Conservation (phyloP, 768 basidiomycete genomes). For the Kwoniella bestiolae region DNA sequence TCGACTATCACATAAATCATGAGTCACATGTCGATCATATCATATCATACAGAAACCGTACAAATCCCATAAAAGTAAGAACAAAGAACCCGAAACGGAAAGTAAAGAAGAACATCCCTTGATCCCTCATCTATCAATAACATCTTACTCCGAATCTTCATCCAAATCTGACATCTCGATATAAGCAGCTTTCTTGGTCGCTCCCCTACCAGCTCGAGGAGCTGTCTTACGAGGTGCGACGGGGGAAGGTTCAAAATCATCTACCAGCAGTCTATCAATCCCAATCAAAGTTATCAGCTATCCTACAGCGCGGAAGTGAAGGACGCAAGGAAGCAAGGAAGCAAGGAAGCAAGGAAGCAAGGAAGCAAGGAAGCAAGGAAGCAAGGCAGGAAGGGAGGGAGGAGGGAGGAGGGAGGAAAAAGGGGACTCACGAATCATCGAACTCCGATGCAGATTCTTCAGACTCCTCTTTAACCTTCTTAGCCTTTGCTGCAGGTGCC, state of each 20-base stretch:
- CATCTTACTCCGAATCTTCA: conserved; percentile 32
- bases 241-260: conserved; percentile 40
- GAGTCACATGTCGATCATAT: neutral
- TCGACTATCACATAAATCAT: no score
- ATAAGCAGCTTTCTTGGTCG: conserved; percentile 44
- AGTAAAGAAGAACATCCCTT: no score
- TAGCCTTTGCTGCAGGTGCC: conserved; percentile 21
- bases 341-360: neutral
- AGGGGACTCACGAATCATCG: conserved; percentile 23
- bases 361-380: neutral
- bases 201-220: conserved; percentile 48
- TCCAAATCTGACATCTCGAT: conserved; percentile 46
- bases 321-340: neutral
- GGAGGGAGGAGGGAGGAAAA: neutral
- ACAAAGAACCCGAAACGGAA: neutral
- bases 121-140: neutral
- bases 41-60: neutral
- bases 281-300: no score
- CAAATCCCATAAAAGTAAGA: neutral
- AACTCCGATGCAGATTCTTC: conserved; percentile 49
- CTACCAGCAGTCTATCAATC: conserved; percentile 29
- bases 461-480: conserved; percentile 34
- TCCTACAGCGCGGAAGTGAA: no score
- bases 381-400: neutral
- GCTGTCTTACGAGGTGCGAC: conserved; percentile 27